phyloP scores from a whole-genome alignment of 441 rosid genomes.

The Gossypium davidsonii region DNA sequence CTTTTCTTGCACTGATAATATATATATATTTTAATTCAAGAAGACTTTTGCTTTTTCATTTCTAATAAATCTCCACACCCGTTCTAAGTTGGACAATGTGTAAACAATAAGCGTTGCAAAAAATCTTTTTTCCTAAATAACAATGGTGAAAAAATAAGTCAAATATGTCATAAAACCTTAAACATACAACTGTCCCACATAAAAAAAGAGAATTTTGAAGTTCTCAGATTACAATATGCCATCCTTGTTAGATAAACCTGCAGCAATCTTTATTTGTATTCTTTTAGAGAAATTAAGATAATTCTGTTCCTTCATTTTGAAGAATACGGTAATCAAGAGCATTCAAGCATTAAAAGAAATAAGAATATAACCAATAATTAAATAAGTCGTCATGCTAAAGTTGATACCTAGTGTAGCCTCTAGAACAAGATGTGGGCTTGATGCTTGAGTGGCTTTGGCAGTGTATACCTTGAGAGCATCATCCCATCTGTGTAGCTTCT shows the following conservation, averaged over 20 bases:
- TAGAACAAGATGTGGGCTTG: constrained; percentile 73
- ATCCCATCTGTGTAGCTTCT: constrained; percentile 99
- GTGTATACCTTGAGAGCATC: constrained; percentile 99
- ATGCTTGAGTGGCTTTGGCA: constrained; percentile 74
- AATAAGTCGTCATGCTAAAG: background rate
- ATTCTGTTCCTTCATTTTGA: background rate
- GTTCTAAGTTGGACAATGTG: too few relatives aligned
- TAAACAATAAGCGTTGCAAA: too few relatives aligned
- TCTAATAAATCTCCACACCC: too few relatives aligned
- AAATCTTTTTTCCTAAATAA: too few relatives aligned
- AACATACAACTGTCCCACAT: background rate
- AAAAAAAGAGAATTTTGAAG: background rate
- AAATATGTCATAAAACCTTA: too few relatives aligned
- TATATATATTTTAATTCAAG: too few relatives aligned
- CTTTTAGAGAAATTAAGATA: background rate
- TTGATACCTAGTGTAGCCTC: constrained; percentile 86
- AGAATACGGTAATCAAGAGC: constrained; percentile 4
- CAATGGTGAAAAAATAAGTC: too few relatives aligned
- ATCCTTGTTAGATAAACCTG: background rate
- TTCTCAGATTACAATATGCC: background rate
- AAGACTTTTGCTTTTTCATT: too few relatives aligned
- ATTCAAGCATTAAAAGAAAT: background rate
- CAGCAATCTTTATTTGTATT: background rate
- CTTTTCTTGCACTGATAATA: background rate
- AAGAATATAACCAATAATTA: constrained; percentile 10